These are phyloP conservation scores for Brasenia schreberi DNA, from an alignment of 164 flowering plant species.

Conservation along the genomic window DNA sequence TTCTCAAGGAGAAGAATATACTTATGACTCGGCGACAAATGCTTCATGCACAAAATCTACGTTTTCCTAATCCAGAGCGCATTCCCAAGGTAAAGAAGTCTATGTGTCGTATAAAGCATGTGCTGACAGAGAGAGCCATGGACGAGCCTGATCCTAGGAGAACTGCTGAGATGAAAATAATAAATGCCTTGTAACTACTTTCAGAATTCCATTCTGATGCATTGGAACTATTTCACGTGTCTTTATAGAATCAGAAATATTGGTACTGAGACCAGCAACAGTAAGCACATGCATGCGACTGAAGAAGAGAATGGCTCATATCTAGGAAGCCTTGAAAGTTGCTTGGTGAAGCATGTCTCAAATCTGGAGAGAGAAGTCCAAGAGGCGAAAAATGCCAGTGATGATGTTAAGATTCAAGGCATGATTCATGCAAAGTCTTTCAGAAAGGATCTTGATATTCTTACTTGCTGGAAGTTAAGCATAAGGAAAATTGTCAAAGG, in stretches of 20 bases:
- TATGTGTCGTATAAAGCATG: slow-evolving; percentile 96
- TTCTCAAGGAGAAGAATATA: slow-evolving; percentile 94
- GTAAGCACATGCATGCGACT: slow-evolving; percentile 51
- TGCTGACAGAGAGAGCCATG: slow-evolving; percentile 89
- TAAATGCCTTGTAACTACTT: slow-evolving; percentile 52
- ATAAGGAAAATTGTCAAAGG: slow-evolving; percentile 8
- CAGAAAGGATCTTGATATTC: too few relatives aligned
- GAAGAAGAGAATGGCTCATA: too few relatives aligned
- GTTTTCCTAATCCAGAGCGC: slow-evolving; percentile 93
- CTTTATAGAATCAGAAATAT: not conserved
- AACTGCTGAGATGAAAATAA: slow-evolving; percentile 92
- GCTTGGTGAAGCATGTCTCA: too few relatives aligned
- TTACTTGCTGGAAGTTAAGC: slow-evolving; percentile 57
- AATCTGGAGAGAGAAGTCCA: too few relatives aligned
- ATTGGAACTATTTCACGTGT: slow-evolving; percentile 1
- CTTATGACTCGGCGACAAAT: slow-evolving; percentile 90
- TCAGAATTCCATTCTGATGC: not conserved
- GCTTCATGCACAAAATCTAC: slow-evolving; percentile 80
- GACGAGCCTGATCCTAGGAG: slow-evolving; percentile 90
- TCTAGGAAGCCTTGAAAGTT: too few relatives aligned
- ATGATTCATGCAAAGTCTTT: too few relatives aligned
- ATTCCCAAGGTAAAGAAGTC: slow-evolving; percentile 76
- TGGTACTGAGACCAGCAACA: too few relatives aligned
- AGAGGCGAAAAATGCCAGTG: too few relatives aligned
- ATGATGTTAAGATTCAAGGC: too few relatives aligned